phyloP scores from a whole-genome alignment of 2,329 filamentous ascomycete species.

The Penicillium sp. region DNA sequence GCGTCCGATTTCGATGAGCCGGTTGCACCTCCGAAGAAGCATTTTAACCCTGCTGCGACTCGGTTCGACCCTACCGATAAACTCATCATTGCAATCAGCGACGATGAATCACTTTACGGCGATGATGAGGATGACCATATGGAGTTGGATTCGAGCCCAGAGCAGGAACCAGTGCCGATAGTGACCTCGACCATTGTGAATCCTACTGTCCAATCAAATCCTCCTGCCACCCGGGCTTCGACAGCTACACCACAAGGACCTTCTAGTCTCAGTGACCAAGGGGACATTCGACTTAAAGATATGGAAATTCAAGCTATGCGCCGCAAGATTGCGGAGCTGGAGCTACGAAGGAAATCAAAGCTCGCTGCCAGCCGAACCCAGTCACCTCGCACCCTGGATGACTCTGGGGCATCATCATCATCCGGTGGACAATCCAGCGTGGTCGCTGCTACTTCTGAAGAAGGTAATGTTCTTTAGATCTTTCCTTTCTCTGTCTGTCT shows the following conservation, averaged over 20 bases:
- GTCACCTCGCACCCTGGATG: conserved; percentile 32
- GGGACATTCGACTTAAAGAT: conserved; percentile 50
- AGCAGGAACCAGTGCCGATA: conserved; percentile 23
- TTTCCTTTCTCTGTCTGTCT: background rate
- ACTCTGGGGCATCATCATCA: conserved; percentile 26
- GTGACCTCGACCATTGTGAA: conserved; percentile 48
- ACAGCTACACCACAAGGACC: conserved; percentile 40
- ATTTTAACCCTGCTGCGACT: conserved; percentile 57
- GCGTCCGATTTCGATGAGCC: conserved; percentile 70
- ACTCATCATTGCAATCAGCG: conserved; percentile 83
- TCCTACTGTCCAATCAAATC: conserved; percentile 42
- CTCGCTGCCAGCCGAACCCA: conserved; percentile 38
- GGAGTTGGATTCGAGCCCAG: conserved; percentile 32
- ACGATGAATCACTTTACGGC: conserved; percentile 57
- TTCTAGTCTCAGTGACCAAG: conserved; percentile 38
- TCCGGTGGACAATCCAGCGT: conserved; percentile 14
- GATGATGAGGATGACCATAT: conserved; percentile 34
- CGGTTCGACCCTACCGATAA: conserved; percentile 52
- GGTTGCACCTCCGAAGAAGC: conserved; percentile 55
- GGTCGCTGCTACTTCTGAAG: conserved; percentile 3
- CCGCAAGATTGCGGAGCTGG: conserved; percentile 51
- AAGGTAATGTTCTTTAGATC: conserved; percentile 8
- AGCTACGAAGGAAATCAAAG: conserved; percentile 47
- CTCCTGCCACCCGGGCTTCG: conserved; percentile 40
- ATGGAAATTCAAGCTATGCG: conserved; percentile 51